Base-by-base conservation (phyloP, 768 basidiomycete genomes). In the Tricholoma matsutake region DNA sequence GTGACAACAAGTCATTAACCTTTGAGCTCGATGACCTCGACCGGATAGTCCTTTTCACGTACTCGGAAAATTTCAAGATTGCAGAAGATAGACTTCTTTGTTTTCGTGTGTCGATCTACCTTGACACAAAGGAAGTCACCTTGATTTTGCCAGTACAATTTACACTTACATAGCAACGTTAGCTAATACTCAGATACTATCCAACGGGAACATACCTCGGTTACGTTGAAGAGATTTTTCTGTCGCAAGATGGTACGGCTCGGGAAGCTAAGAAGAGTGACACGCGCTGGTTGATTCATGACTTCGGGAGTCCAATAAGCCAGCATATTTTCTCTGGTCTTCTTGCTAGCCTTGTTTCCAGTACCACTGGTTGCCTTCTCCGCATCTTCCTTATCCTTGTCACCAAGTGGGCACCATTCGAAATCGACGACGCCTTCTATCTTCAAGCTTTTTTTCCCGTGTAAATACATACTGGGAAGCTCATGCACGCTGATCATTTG, bases 291-390 rank as follows among this genome's bases (percentile, higher is more conserved):
- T 75, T 98, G 94, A 75, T 98, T 98, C 51, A 80, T 83, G 10
- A 96, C 92, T 77, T 99, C 97, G 16, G 97, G 97, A 0, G 92
- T 96, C 97, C 97, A 99, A 74, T 94, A 98, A 8, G 87, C 96
- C 49, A 99, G 77, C 87, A 95, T 92, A 73, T 96, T 97, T 76
- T 98, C 95, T 69, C 85, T 81, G 16, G 74, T 73, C 72, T 91
- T 92, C 73, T 88, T 91, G 34, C 71, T 66, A 71, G 84, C 86
- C 47, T 74, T 79, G 6, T 75, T 62, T 13, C 54, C 68, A 1
- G 65, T 59, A 20, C 72, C 73, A 41, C 72, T 78, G 20, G 77
- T 78, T 43, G 79, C 82, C 62, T 81, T 84, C 60, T 86, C 86
- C 31, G 75, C 76, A 47, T 90, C 88, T 57, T 93, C 94, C 62